phyloP scores from a whole-genome alignment of 129 eudicot species.

The Helianthus annuus region HanXRQr2.0-SUNRISE NC_035445.2:72834025-72834524 shows the following conservation, averaged over 20 bases:
- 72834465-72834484: background rate
- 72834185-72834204: conserved; percentile 58
- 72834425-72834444: conserved; percentile 1
- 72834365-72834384: background rate
- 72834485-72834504: background rate
- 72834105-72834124: conserved; percentile 13
- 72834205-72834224: conserved; percentile 83
- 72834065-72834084: background rate
- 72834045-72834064: conserved; percentile 98
- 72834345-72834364: conserved; percentile 10
- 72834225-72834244: conserved; percentile 70
- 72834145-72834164: conserved; percentile 63
- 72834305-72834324: background rate
- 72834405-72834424: background rate
- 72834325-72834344: conserved; percentile 19
- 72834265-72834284: conserved; percentile 18
- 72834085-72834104: conserved; percentile 5
- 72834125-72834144: conserved; percentile 2
- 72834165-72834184: conserved; percentile 82
- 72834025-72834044: conserved; percentile 86
- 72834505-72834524: background rate
- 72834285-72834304: background rate
- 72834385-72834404: background rate
- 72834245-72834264: conserved; percentile 80
- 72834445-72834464: no score